Conservation (phyloP, 495 filamentous ascomycete species). For the Podospora pseudopauciseta region DNA sequence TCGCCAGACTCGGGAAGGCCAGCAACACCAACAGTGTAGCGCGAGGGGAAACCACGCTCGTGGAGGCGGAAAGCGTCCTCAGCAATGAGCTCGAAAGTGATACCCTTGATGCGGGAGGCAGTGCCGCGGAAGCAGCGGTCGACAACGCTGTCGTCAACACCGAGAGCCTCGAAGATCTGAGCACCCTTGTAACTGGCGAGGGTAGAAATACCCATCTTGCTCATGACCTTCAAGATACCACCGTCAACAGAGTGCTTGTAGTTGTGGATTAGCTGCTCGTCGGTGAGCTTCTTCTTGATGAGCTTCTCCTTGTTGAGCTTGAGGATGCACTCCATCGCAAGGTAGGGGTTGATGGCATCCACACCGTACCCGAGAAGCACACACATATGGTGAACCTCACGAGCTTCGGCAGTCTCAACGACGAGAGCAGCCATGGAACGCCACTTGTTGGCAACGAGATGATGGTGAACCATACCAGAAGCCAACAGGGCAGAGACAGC, state of each 20-base stretch:
- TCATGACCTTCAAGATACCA: slow-evolving; percentile 99
- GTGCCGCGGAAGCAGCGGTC: slow-evolving; percentile 96
- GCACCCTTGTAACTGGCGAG: slow-evolving; percentile 98
- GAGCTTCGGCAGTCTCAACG: slow-evolving; percentile 93
- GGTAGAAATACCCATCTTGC: slow-evolving; percentile 99
- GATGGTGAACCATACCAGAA: slow-evolving; percentile 94
- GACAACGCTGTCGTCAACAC: slow-evolving; percentile 91
- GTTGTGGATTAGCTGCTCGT: slow-evolving; percentile 86
- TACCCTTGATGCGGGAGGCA: slow-evolving; percentile 90
- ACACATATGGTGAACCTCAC: slow-evolving; percentile 99
- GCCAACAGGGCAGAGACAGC: slow-evolving; percentile 86
- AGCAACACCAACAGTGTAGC: slow-evolving; percentile 70
- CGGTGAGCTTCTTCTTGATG: slow-evolving; percentile 82
- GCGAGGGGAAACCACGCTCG: slow-evolving; percentile 89
- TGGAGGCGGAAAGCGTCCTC: slow-evolving; percentile 97
- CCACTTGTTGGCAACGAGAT: slow-evolving; percentile 96
- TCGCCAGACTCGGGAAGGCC: slow-evolving; percentile 94
- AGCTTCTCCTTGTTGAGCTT: slow-evolving; percentile 97
- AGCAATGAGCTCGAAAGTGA: slow-evolving; percentile 93
- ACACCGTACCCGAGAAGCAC: slow-evolving; percentile 94
- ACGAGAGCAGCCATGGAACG: slow-evolving; percentile 83
- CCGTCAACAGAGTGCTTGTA: slow-evolving; percentile 98
- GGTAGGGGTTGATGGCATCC: slow-evolving; percentile 95
- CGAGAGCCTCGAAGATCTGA: slow-evolving; percentile 99
- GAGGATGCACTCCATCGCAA: slow-evolving; percentile 95